Base-by-base conservation (phyloP, 1,284 basidiomycete species). In the Xanthoconium separans region DNA sequence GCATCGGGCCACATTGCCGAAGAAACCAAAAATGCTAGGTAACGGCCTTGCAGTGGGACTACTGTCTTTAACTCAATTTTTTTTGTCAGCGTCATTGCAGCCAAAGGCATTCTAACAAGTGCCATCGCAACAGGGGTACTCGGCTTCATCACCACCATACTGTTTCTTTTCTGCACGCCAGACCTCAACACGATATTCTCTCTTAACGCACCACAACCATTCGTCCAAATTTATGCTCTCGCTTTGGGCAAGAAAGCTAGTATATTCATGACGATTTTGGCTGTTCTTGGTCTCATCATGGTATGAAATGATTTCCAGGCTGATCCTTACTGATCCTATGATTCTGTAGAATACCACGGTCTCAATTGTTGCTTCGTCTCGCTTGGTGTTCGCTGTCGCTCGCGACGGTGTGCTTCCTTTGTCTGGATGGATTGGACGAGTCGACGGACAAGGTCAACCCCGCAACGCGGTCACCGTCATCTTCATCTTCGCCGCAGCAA, bases 1-100 rank as follows among this genome's bases (percentile, higher is more conserved):
- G 91, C 91, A 0, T 87, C 90, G 16, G 92, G 92, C 0, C 92
- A 94, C 59, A 87, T 94, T 55, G 91, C 91, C 3, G 92, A 94
- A 71, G 92, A 94, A 72, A 93, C 92, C 0, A 91, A 90, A 70
- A 87, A 93, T 65, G 91, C 92, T 9, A 85, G 83, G 87, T 85
- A 65, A 63, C 9, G 4, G 13, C 29, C 2, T 27, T 34, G 47
- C 24, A 9, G 39, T 43, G 18, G 40, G 33, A 16, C n/a, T 30
- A 42, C 13, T n/a, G 24, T n/a, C 24, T 20, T 34, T 12, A 27
- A 27, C n/a, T 50, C 37, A 30, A 44, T 45, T 44, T n/a, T 29
- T 24, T 47, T 33, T 54, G 55, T 39, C 53, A 89, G 89, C 57
- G 79, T 92, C 41, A 77, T 86, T 40, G 89, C 91, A 8, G 88